Conservation (phyloP, 805 yeast species). For the Starmerella bombicola region DNA sequence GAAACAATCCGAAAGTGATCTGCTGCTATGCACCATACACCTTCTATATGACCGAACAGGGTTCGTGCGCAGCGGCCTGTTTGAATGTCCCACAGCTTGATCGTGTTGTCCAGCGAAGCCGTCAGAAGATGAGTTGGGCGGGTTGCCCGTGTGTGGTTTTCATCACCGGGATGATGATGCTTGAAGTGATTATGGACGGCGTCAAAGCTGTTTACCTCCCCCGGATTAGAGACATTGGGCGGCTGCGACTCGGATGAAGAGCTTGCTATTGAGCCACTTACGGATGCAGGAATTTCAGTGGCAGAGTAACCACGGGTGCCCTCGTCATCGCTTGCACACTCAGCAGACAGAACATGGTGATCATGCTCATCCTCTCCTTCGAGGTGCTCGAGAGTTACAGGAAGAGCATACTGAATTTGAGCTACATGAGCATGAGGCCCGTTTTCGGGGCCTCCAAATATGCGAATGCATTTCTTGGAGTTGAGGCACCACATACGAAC, state of each 20-base stretch:
- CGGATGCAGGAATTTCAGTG: background rate
- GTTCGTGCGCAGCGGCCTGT: conserved; percentile 85
- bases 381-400: conserved; percentile 59
- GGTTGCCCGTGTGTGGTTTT: conserved; percentile 19
- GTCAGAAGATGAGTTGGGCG: conserved; percentile 75
- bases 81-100: conserved; percentile 79
- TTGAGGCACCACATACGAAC: conserved; percentile 89
- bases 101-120: conserved; percentile 83
- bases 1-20: conserved; percentile 89
- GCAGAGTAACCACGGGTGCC: background rate
- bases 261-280: background rate
- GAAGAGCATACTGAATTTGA: conserved; percentile 85
- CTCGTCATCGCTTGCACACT: conserved; percentile 1
- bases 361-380: conserved; percentile 35
- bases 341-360: conserved; percentile 9
- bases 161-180: conserved; percentile 4
- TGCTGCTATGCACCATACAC: conserved; percentile 94
- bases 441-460: conserved; percentile 55
- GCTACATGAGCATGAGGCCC: conserved; percentile 64
- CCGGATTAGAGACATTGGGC: background rate
- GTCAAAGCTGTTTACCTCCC: background rate
- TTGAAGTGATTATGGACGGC: conserved; percentile 6
- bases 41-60: conserved; percentile 95
- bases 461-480: conserved; percentile 63
- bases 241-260: background rate